Base-by-base conservation (phyloP, 208 protist species). In the Trypanosoma boissoni region DNA sequence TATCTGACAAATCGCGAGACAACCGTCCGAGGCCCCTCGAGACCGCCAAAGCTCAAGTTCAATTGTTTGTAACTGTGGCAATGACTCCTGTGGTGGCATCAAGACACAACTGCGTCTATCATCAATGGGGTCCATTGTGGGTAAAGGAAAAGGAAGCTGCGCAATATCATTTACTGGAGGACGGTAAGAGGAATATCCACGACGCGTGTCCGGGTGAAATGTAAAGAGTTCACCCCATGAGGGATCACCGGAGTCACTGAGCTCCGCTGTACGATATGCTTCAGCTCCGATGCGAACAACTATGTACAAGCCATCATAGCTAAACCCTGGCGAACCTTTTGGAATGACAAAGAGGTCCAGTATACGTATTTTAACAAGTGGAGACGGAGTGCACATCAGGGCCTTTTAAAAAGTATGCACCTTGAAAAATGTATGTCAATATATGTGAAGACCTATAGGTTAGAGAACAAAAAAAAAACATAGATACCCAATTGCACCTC, bases 31-130 rank as follows among this genome's bases (percentile, higher is more conserved):
- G 18, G 23, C 43, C 9, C 45, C 27, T 1, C 71, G 69, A 64
- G 68, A 64, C 24, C 77, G 78, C 81, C 81, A 88, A 27, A 88
- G 69, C 49, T 88, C 81, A 3, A 88, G 42, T 7, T 72, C 63
- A 24, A 87, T 71, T n/a, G 68, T 46, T 6, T 39, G 8, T n/a
- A n/a, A n/a, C n/a, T n/a, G n/a, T n/a, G n/a, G n/a, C n/a, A n/a
- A n/a, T n/a, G n/a, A n/a, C n/a, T n/a, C n/a, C n/a, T 49, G 51
- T 1, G 42, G n/a, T 41, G 50, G 39, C 6, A 31, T 7, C 20
- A 45, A 20, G 18, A 10, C 24, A 10, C 9, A 2, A 44, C 10
- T 5, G 57, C 29, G 26, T 21, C 21, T 29, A 36, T 26, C n/a
- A n/a, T n/a, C n/a, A n/a, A n/a, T n/a, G n/a, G n/a, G n/a, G n/a